These are phyloP conservation scores for Setaria italica DNA, from an alignment of 202 grass and related monocot genomes.

Conservation along the genomic window DNA sequence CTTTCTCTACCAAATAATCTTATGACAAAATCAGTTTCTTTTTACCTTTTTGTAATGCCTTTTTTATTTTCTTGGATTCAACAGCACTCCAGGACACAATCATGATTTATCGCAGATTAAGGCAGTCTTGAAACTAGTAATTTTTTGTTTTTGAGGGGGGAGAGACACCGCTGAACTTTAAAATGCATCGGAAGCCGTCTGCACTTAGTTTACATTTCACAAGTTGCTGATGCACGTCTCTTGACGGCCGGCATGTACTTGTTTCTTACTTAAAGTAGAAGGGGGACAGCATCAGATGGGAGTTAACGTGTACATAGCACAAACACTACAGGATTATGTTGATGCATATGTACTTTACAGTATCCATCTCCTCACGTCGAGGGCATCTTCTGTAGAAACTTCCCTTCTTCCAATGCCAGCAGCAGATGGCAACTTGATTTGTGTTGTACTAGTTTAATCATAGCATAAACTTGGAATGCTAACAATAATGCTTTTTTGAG, in stretches of 20 bases:
- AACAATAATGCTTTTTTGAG: background rate
- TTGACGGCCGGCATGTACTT: slow-evolving; percentile 16
- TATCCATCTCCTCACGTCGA: slow-evolving; percentile 40
- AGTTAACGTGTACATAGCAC: slow-evolving; percentile 18
- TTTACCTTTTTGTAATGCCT: no score
- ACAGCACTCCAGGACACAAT: background rate
- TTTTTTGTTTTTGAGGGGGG: slow-evolving; percentile 12
- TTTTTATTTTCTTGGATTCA: background rate
- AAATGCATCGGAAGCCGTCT: slow-evolving; percentile 23
- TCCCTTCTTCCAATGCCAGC: slow-evolving; percentile 47
- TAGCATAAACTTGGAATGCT: slow-evolving; percentile 31
- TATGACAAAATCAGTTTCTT: no score
- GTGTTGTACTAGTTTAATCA: background rate
- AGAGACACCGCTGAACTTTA: background rate
- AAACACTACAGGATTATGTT: slow-evolving; percentile 22
- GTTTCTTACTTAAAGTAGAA: slow-evolving; percentile 24
- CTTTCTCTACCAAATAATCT: background rate
- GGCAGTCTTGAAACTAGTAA: slow-evolving; percentile 7
- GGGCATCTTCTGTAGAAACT: slow-evolving; percentile 54
- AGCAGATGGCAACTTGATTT: slow-evolving; percentile 44
- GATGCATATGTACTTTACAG: slow-evolving; percentile 12
- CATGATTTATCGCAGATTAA: slow-evolving; percentile 6
- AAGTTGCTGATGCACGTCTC: slow-evolving; percentile 22
- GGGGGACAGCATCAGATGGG: slow-evolving; percentile 24
- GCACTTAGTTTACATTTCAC: background rate